phyloP scores from a whole-genome alignment of 2,329 filamentous ascomycete genomes.

The Zarea fungicola region DNA sequence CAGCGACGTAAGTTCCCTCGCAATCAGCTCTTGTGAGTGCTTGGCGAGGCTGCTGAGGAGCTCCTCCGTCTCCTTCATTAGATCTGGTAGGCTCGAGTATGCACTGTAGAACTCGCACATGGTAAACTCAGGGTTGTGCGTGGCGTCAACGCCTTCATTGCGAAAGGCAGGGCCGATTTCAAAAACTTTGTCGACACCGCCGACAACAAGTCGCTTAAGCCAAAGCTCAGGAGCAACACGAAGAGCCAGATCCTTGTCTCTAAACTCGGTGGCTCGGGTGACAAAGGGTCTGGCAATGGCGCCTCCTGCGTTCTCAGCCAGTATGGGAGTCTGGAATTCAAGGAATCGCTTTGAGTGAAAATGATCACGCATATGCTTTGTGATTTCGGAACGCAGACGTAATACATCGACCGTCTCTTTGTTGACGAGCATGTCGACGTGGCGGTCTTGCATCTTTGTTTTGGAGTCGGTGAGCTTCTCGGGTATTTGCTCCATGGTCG shows the following conservation, averaged over 20 bases:
- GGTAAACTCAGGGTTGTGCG: constrained; percentile 95
- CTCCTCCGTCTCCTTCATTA: constrained; percentile 71
- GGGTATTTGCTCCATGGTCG: constrained; percentile 75
- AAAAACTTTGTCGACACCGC: constrained; percentile 82
- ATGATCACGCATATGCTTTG: constrained; percentile 67
- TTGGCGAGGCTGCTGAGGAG: constrained; percentile 58
- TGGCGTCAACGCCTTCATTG: constrained; percentile 86
- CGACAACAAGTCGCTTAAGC: constrained; percentile 86
- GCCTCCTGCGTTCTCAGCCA: constrained; percentile 78
- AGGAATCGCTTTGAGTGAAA: constrained; percentile 68
- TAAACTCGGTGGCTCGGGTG: constrained; percentile 72
- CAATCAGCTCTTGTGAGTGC: constrained; percentile 43
- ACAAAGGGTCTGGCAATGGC: constrained; percentile 82
- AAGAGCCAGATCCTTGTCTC: constrained; percentile 65
- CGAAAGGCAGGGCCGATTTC: constrained; percentile 91
- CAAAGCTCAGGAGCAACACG: constrained; percentile 92
- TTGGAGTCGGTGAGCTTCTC: constrained; percentile 64
- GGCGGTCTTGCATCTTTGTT: constrained; percentile 68
- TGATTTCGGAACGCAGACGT: constrained; percentile 67
- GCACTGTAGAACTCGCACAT: constrained; percentile 96
- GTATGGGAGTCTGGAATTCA: constrained; percentile 86
- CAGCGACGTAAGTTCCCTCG: constrained; percentile 40
- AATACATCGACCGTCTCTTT: constrained; percentile 62
- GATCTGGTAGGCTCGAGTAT: constrained; percentile 68
- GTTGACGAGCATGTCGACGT: constrained; percentile 82